These are phyloP conservation scores for Oligophagozyma castellii DNA, from an alignment of 1,139 yeast genomes.

Conservation along the genomic window DNA sequence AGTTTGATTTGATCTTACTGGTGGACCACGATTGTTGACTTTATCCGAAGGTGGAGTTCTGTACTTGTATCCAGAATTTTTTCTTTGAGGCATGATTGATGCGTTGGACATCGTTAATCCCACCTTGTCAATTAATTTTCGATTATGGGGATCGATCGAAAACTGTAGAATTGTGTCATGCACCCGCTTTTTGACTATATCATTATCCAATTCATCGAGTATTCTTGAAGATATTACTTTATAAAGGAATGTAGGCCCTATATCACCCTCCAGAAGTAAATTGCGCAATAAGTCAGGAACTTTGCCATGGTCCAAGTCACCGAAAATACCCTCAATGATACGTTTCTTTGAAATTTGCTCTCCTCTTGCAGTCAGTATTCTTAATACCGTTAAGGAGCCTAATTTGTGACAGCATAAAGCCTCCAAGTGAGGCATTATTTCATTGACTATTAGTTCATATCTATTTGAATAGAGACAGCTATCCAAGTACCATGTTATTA, in stretches of 20 bases:
- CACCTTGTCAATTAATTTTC: conserved; percentile 79
- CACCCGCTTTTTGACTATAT: conserved; percentile 42
- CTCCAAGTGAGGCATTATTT: conserved; percentile 46
- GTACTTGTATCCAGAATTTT: too few species aligned
- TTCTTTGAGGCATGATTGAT: too few species aligned
- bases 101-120: conserved; percentile 39
- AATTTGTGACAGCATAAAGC: conserved; percentile 66
- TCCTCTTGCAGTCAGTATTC: conserved; percentile 54
- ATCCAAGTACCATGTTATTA: conserved; percentile 86
- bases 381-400: conserved; percentile 72
- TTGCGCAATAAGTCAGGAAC: conserved; percentile 29
- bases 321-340: conserved; percentile 53
- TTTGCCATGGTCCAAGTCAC: conserved; percentile 21
- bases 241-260: conserved; percentile 71
- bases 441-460: conserved; percentile 38
- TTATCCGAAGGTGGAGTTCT: too few species aligned
- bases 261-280: conserved; percentile 43
- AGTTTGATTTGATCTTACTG: too few species aligned
- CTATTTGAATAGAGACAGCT: conserved; percentile 54
- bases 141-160: conserved; percentile 56
- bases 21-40: too few species aligned
- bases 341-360: conserved; percentile 35
- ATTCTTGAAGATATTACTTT: conserved; percentile 58
- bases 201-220: conserved; percentile 38
- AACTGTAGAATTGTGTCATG: conserved; percentile 44